Percentiles rank a stretch among this genome's conserved stretches.
These are phyloP conservation scores for Candida cerambycidarum DNA, from an alignment of 805 yeast genomes.

Conservation along the genomic window DNA sequence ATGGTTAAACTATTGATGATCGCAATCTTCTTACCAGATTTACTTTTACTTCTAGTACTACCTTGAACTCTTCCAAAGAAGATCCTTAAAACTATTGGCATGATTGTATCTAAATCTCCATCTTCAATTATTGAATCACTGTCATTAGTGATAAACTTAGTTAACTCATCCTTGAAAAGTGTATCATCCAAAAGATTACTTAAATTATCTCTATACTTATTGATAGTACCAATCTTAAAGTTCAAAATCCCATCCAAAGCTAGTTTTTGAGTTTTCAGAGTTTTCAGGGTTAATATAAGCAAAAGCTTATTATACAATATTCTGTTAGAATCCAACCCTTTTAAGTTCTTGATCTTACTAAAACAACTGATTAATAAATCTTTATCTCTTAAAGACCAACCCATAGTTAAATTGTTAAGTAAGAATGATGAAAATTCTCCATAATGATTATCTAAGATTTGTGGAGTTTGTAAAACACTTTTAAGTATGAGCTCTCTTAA, in stretches of 20 bases:
- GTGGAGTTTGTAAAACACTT: slow-evolving; percentile 58
- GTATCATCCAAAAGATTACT: slow-evolving; percentile 77
- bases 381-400: slow-evolving; percentile 54
- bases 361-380: slow-evolving; percentile 61
- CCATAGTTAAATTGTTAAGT: slow-evolving; percentile 25
- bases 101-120: slow-evolving; percentile 55
- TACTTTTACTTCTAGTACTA: slow-evolving; percentile 64
- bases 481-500: slow-evolving; percentile 58
- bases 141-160: slow-evolving; percentile 55
- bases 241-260: slow-evolving; percentile 72
- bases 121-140: slow-evolving; percentile 54
- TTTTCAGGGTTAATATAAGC: slow-evolving; percentile 59
- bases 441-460: slow-evolving; percentile 66
- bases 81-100: slow-evolving; percentile 75
- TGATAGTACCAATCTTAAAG: slow-evolving; percentile 56
- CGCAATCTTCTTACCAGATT: slow-evolving; percentile 70
- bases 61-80: slow-evolving; percentile 84
- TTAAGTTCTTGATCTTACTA: slow-evolving; percentile 62
- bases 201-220: slow-evolving; percentile 72
- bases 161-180: slow-evolving; percentile 80
- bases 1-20: slow-evolving; percentile 63
- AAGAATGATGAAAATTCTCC: slow-evolving; percentile 57
- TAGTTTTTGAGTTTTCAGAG: slow-evolving; percentile 61
- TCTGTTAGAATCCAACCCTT: slow-evolving; percentile 49
- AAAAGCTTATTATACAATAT: slow-evolving; percentile 55